phyloP scores from a whole-genome alignment of 2,329 filamentous ascomycete genomes.

The Leptoxyphium fumago region DNA sequence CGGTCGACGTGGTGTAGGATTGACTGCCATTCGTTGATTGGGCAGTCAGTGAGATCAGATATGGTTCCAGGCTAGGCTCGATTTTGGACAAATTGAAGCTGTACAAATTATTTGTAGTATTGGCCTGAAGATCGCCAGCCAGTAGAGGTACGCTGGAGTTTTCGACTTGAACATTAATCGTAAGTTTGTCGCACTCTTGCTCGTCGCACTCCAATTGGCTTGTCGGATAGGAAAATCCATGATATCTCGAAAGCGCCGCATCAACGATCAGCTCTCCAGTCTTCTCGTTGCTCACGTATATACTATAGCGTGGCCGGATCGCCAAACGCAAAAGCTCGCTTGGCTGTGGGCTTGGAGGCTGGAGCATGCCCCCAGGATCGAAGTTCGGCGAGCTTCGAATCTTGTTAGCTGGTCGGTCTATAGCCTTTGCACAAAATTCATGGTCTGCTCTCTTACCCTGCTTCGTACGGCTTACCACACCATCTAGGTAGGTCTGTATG shows the following conservation, averaged over 20 bases:
- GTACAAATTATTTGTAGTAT: slow-evolving; percentile 24
- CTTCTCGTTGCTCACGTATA: slow-evolving; percentile 31
- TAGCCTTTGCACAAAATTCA: too few relatives aligned
- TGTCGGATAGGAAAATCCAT: slow-evolving; percentile 20
- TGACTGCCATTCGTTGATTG: slow-evolving; percentile 18
- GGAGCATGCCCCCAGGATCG: slow-evolving; percentile 34
- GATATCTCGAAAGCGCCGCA: slow-evolving; percentile 25
- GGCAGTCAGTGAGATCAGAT: slow-evolving; percentile 14
- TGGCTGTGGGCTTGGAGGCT: slow-evolving; percentile 23
- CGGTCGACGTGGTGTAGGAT: slow-evolving; percentile 22
- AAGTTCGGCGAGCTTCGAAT: slow-evolving; percentile 28
- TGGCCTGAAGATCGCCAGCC: slow-evolving; percentile 18
- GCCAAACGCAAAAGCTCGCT: slow-evolving; percentile 28
- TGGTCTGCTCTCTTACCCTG: slow-evolving; percentile 1
- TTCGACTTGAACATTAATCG: slow-evolving; percentile 7
- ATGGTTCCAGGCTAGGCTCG: slow-evolving; percentile 17
- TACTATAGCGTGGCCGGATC: slow-evolving; percentile 33
- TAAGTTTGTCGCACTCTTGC: slow-evolving; percentile 1
- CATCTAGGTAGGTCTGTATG: slow-evolving; percentile 30
- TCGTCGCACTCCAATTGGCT: neutral
- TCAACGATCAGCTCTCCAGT: slow-evolving; percentile 28
- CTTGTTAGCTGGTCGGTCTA: neutral
- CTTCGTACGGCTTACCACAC: slow-evolving; percentile 34
- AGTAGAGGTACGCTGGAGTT: slow-evolving; percentile 6
- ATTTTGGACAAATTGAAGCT: slow-evolving; percentile 21